phyloP scores from a whole-genome alignment of 345 rosid species.

The Mangifera indica region DNA sequence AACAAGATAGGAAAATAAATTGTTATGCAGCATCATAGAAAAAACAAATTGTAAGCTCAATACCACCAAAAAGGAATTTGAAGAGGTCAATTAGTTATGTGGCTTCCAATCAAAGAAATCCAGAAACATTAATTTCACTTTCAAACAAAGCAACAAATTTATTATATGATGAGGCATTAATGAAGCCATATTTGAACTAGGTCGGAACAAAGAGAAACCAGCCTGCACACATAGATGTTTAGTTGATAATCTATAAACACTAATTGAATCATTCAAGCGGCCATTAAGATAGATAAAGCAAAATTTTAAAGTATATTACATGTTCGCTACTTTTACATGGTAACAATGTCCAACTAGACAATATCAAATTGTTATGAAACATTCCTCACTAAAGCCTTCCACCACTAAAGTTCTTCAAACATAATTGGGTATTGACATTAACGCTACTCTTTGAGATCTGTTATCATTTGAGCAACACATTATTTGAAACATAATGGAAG shows the following conservation, averaged over 20 bases:
- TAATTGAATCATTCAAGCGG: background rate
- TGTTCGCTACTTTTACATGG: background rate
- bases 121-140: background rate
- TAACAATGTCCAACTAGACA: background rate
- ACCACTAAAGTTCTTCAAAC: background rate
- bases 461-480: background rate
- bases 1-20: background rate
- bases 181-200: background rate
- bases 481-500: background rate
- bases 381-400: background rate
- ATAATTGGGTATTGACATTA: background rate
- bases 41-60: background rate
- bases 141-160: background rate
- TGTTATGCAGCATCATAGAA: background rate
- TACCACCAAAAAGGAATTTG: too few relatives aligned
- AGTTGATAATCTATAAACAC: background rate
- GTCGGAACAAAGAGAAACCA: background rate
- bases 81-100: background rate
- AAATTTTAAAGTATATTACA: background rate
- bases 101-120: background rate
- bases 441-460: background rate
- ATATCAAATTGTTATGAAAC: background rate
- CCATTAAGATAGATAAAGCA: background rate
- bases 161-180: background rate
- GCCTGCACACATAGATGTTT: background rate